These are phyloP conservation scores for Penicillium taxi DNA, from an alignment of 495 filamentous ascomycete species.

Conservation along the genomic window DNA sequence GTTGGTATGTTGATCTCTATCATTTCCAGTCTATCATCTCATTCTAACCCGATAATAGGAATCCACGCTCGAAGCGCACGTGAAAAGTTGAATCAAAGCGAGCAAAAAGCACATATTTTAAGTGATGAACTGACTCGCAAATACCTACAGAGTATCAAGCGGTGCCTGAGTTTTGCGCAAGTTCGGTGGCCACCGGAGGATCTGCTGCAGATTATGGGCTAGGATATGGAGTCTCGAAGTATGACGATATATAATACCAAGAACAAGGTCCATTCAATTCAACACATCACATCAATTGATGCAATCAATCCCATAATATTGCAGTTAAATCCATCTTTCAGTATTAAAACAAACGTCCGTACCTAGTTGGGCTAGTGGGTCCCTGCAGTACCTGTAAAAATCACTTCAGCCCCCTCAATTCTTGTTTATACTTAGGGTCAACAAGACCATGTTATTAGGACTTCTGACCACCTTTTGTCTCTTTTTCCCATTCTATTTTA, in stretches of 20 bases:
- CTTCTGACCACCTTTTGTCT: slow-evolving; percentile 40
- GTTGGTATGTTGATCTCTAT: too few relatives aligned
- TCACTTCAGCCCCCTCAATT: neutral
- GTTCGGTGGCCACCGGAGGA: slow-evolving; percentile 94
- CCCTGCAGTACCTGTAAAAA: too few relatives aligned
- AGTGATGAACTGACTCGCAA: slow-evolving; percentile 92
- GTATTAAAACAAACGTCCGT: too few relatives aligned
- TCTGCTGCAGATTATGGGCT: slow-evolving; percentile 93
- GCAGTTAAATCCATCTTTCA: too few relatives aligned
- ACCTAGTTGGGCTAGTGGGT: too few relatives aligned
- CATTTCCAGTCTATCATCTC: too few relatives aligned
- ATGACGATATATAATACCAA: too few relatives aligned
- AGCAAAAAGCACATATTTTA: slow-evolving; percentile 90
- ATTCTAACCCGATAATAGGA: slow-evolving; percentile 36
- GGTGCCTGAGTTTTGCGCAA: slow-evolving; percentile 93
- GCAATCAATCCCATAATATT: too few relatives aligned
- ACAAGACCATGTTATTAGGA: slow-evolving; percentile 41
- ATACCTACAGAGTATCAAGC: slow-evolving; percentile 95
- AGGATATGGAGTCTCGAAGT: too few relatives aligned
- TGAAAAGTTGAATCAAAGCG: slow-evolving; percentile 86
- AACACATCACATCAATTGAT: too few relatives aligned
- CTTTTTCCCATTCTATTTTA: slow-evolving; percentile 50
- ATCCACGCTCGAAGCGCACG: slow-evolving; percentile 94
- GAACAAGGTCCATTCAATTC: too few relatives aligned
- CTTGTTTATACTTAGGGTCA: too few relatives aligned